Base-by-base conservation (phyloP, 2,329 filamentous ascomycete species). In the Thelonectria blattea region DNA sequence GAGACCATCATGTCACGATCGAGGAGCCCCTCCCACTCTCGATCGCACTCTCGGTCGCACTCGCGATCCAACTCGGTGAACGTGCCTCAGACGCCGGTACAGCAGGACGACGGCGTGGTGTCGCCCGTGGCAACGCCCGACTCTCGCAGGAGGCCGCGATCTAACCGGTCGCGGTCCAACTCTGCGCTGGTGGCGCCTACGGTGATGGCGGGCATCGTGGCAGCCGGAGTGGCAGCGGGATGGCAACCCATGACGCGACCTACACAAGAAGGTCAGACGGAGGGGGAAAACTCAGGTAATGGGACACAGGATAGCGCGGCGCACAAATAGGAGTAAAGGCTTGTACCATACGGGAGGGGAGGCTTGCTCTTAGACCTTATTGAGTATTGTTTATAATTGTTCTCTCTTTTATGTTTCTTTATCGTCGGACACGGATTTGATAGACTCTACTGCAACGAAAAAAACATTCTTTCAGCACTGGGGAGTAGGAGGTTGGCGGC, bases 141-240 rank as follows among this genome's bases (percentile, higher is more conserved):
- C 70, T 82, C 86, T 57, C 80, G 90, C 51, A 85, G 81, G 56
- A 85, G 90, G 52, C 91, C 89, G 52, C 82, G 88, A 65, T 91
- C 88, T 45, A 89, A 81, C 68, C 81, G 88, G 61, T 88, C 87
- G 57, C 79, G 88, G 58, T 86, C 84, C 42, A 89, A 89, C 74
- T 92, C 90, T 27, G 89, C 89, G 2, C 81, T 93, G 11, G 90
- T 88, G 11, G 89, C 90, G 2, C 88, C 90, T 2, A 88, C 88
- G 8, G 90, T 92, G 62, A 93, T 93, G 91, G 89, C 91, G n/a
- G 91, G 91, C 62, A 89, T 93, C 59, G 86, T 93, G 51, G 91
- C 90, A 9, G 91, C 90, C 45, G 89, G 88, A 70, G 85, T 93
- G 34, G 90, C 87, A 34, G 90, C 88, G 14, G 89, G 88, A 30